phyloP scores from a whole-genome alignment of 768 basidiomycete genomes.

The Tricholoma terreum region DNA sequence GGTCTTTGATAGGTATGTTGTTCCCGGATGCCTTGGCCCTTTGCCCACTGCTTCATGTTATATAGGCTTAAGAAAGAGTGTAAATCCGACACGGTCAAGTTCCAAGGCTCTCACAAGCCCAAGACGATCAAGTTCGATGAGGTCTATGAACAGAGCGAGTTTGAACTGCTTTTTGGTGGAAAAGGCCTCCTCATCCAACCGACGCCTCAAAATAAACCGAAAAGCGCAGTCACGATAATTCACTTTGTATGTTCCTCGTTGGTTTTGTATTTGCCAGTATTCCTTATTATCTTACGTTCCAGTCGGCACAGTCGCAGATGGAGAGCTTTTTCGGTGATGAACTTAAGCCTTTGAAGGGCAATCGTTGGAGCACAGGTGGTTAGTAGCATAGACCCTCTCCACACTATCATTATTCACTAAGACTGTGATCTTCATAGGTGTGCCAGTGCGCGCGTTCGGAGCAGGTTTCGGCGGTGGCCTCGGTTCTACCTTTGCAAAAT shows the following conservation, averaged over 20 bases:
- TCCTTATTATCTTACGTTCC: not conserved
- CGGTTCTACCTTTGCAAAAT: conserved; percentile 32
- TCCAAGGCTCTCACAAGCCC: conserved; percentile 34
- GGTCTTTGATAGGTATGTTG: conserved; percentile 34
- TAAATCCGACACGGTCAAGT: conserved; percentile 36
- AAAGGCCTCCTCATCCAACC: conserved; percentile 37
- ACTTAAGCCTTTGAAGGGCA: conserved; percentile 34
- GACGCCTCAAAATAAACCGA: conserved; percentile 39
- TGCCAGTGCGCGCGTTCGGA: conserved; percentile 9
- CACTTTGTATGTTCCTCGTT: conserved; percentile 26
- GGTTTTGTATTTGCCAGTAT: not conserved
- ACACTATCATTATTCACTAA: not conserved
- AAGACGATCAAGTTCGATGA: conserved; percentile 41
- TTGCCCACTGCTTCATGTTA: not conserved
- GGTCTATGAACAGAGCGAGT: conserved; percentile 33
- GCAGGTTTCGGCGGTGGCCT: conserved; percentile 11
- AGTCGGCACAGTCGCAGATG: conserved; percentile 14
- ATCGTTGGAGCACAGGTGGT: conserved; percentile 34
- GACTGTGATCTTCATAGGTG: conserved; percentile 8
- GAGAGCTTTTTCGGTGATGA: conserved; percentile 32
- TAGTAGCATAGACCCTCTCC: not conserved
- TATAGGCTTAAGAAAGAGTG: conserved; percentile 39
- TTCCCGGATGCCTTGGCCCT: not conserved
- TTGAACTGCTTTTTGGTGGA: conserved; percentile 32
- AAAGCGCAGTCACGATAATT: conserved; percentile 38